A percentile compares a stretch with the other conserved stretches of the same genome.
These are phyloP conservation scores for Fusarium sp. DNA, from an alignment of 2,329 filamentous ascomycete genomes.

Conservation along the genomic window DNA sequence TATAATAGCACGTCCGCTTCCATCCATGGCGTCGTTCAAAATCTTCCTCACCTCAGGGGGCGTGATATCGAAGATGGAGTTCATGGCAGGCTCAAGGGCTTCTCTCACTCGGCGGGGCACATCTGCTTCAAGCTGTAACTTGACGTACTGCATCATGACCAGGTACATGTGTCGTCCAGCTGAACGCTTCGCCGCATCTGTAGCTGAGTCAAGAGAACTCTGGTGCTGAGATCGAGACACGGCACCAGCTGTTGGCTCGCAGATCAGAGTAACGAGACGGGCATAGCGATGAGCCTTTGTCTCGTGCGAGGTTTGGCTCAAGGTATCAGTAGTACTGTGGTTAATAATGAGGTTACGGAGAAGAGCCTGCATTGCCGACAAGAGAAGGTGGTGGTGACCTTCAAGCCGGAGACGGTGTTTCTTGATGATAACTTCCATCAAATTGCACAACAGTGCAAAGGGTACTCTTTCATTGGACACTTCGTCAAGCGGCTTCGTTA, in stretches of 20 bases:
- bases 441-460: constrained; percentile 60
- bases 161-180: constrained; percentile 71
- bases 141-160: constrained; percentile 67
- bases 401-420: constrained; percentile 69
- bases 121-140: constrained; percentile 66
- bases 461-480: constrained; percentile 46
- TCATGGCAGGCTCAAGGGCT: constrained; percentile 66
- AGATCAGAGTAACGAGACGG: constrained; percentile 66
- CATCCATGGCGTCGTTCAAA: constrained; percentile 68
- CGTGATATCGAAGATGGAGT: constrained; percentile 68
- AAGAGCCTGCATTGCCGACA: constrained; percentile 64
- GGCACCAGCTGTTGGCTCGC: constrained; percentile 66
- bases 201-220: constrained; percentile 65
- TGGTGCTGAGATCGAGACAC: constrained; percentile 59
- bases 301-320: constrained; percentile 46
- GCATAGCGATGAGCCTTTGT: constrained; percentile 62
- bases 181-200: constrained; percentile 67
- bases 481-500: constrained; percentile 35
- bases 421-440: constrained; percentile 66
- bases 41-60: constrained; percentile 63
- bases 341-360: constrained; percentile 60
- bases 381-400: constrained; percentile 68
- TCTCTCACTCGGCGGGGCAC: constrained; percentile 62
- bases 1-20: constrained; percentile 66
- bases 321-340: constrained; percentile 33